phyloP scores from a whole-genome alignment of 345 rosid genomes.

The Hypericum androsaemum region DNA sequence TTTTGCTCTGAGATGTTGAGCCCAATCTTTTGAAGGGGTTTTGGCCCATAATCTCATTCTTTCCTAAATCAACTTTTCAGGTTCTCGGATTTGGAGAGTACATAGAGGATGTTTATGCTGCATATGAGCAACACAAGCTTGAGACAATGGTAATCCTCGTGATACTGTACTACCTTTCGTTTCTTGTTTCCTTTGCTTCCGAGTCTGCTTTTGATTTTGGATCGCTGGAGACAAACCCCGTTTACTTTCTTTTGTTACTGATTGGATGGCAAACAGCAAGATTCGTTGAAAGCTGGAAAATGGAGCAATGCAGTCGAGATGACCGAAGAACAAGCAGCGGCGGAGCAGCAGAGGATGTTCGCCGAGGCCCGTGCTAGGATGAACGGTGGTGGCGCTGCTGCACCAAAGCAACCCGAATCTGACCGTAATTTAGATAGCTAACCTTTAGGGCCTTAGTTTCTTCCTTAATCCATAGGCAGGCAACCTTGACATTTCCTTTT shows the following conservation, averaged over 20 bases:
- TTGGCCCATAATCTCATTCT: no score
- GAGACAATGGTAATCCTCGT: constrained; percentile 69
- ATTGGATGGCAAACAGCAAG: constrained; percentile 53
- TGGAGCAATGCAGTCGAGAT: constrained; percentile 79
- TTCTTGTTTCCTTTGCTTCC: background rate
- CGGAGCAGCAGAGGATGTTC: constrained; percentile 99
- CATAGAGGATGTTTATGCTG: constrained; percentile 93
- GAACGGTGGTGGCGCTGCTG: constrained; percentile 56
- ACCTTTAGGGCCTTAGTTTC: no score
- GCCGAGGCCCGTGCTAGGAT: constrained; percentile 99
- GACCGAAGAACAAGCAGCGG: constrained; percentile 95
- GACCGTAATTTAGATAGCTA: constrained; percentile 12
- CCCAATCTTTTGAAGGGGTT: no score
- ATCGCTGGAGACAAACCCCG: background rate
- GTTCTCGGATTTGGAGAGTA: constrained; percentile 96
- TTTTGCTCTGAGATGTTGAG: no score
- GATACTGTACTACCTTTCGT: background rate
- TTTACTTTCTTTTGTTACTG: constrained; percentile 6
- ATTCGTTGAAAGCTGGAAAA: constrained; percentile 76
- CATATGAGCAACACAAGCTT: constrained; percentile 90
- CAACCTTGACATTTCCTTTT: no score
- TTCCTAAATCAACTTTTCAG: no score
- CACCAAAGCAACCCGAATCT: constrained; percentile 60
- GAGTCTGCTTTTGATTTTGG: background rate
- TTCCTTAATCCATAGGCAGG: no score